phyloP scores from a whole-genome alignment of 495 filamentous ascomycete species.

The Parathielavia appendiculata region DNA sequence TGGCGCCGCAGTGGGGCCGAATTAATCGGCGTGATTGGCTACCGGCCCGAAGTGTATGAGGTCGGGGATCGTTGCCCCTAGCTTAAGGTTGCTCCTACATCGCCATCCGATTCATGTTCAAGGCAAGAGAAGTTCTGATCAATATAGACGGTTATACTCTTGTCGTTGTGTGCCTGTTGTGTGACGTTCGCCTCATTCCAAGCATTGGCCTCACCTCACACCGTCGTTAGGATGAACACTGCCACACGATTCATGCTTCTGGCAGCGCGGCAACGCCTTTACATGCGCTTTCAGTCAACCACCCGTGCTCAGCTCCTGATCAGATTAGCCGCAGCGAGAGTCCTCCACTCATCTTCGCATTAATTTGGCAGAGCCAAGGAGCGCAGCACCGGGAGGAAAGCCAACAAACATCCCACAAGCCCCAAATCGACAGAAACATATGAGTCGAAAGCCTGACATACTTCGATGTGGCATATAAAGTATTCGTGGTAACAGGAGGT shows the following conservation, averaged over 20 bases:
- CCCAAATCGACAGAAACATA: conserved; percentile 6
- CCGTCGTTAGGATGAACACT: conserved; percentile 6
- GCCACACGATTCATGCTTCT: conserved; percentile 4
- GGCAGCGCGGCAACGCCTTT: conserved; percentile 3
- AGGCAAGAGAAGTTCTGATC: neutral
- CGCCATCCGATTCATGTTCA: too few relatives aligned
- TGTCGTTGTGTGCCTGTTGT: neutral
- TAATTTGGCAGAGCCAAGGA: neutral
- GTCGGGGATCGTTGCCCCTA: neutral
- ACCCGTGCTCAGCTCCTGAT: neutral
- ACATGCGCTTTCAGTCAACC: neutral
- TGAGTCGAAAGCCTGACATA: conserved; percentile 31
- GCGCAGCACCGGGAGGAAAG: neutral
- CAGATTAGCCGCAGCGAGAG: neutral
- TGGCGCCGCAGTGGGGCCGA: neutral
- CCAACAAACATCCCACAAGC: neutral
- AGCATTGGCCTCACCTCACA: neutral
- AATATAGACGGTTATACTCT: neutral
- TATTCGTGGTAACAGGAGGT: conserved; percentile 60
- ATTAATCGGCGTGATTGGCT: neutral
- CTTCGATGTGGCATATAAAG: conserved; percentile 54
- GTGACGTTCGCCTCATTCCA: neutral
- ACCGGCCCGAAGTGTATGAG: neutral
- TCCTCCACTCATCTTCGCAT: conserved; percentile 3
- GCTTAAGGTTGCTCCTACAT: too few relatives aligned